Conservation (phyloP, 1,284 basidiomycete species). For the Sparassis latifolia region DNA sequence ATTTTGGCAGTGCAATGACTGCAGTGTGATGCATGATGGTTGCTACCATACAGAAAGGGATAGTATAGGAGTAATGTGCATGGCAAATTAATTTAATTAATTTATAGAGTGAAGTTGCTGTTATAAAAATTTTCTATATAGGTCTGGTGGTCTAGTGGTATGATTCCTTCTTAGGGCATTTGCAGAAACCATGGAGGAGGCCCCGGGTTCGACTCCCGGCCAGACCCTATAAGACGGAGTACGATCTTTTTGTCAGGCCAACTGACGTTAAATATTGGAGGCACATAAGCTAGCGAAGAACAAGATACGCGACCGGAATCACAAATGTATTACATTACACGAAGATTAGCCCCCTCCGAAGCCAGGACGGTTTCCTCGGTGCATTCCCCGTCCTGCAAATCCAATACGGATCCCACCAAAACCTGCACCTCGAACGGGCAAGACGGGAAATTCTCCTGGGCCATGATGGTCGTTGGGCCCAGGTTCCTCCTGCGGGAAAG, state of each 20-base stretch:
- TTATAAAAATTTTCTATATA: background rate
- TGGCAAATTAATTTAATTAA: too few species aligned
- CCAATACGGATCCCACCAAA: constrained; percentile 10
- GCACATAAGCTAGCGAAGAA: too few species aligned
- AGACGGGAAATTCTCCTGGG: constrained; percentile 5
- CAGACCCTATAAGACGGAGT: background rate
- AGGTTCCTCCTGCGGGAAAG: constrained; percentile 4
- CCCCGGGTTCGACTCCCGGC: constrained; percentile 2
- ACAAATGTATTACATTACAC: background rate
- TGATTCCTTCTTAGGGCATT: constrained; percentile 1
- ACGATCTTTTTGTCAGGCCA: background rate
- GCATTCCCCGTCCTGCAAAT: constrained; percentile 12
- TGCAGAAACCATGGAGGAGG: background rate
- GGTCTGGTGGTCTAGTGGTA: constrained; percentile 1
- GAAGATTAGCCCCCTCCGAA: background rate
- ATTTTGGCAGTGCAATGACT: too few species aligned
- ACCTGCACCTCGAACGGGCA: constrained; percentile 3
- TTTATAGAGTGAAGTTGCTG: too few species aligned
- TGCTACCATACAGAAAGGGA: too few species aligned
- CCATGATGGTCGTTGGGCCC: background rate
- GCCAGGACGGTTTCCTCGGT: background rate
- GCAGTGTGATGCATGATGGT: too few species aligned
- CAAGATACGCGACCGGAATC: too few species aligned
- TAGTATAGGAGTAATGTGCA: too few species aligned
- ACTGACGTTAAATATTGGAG: background rate